phyloP scores from a whole-genome alignment of 495 filamentous ascomycete species.

The Sabuloglossum arenarium region DNA sequence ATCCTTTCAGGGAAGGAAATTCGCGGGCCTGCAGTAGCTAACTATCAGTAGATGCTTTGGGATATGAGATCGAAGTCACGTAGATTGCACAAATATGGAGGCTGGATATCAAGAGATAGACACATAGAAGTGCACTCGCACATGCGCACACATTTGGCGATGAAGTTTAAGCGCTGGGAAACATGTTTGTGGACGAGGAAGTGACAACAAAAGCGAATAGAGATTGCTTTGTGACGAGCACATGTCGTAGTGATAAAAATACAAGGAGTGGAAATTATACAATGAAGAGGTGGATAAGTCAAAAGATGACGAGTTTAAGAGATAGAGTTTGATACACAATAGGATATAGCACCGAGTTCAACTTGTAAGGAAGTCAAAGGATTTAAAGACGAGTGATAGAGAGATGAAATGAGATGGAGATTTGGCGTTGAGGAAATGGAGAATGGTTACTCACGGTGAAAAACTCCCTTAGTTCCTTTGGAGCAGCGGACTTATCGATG shows the following conservation, averaged over 20 bases:
- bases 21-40: conserved; percentile 3
- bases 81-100: not conserved
- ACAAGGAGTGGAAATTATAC: too few species aligned
- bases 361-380: too few species aligned
- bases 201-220: not conserved
- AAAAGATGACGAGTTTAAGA: too few species aligned
- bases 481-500: conserved; percentile 5
- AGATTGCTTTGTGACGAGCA: too few species aligned
- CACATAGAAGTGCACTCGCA: not conserved
- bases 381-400: too few species aligned
- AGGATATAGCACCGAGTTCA: too few species aligned
- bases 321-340: too few species aligned
- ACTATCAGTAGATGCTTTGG: not conserved
- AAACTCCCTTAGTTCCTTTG: conserved; percentile 8
- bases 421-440: not conserved
- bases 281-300: too few species aligned
- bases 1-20: conserved; percentile 9
- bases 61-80: not conserved
- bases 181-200: not conserved
- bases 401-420: not conserved
- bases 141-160: not conserved
- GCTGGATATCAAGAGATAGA: not conserved
- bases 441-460: conserved; percentile 11
- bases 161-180: not conserved
- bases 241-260: too few species aligned